Evolutionary conservation across 352 stramenopile genomes (phyloP).

Genomic region (Globisporangium irregulare): DNA sequence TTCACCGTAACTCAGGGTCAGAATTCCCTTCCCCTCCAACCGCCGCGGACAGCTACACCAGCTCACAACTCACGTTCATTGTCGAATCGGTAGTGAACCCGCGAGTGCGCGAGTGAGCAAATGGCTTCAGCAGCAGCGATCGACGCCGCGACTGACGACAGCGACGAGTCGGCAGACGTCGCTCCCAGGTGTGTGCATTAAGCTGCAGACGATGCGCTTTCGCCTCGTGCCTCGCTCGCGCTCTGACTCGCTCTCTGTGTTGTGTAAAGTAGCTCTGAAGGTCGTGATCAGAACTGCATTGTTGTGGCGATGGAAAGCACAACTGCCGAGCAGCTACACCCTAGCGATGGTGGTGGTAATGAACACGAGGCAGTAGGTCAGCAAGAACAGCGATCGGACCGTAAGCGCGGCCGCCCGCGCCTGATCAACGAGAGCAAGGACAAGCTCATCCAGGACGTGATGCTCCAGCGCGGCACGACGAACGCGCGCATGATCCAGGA

Average conservation of each 20-base stretch:
- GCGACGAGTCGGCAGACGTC: background rate
- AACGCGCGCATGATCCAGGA: conserved; percentile 27
- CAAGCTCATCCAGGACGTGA: conserved; percentile 16
- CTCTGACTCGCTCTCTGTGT: background rate
- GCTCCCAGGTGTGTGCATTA: background rate
- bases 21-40: conserved; percentile 3
- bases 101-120: background rate
- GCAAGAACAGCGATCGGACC: background rate
- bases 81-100: background rate
- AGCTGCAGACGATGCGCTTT: background rate
- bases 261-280: background rate
- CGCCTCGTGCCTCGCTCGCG: background rate
- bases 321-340: background rate
- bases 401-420: conserved; percentile 14
- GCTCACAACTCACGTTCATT: background rate
- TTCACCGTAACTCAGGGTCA: conserved; percentile 20
- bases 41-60: conserved; percentile 1
- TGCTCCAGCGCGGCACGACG: conserved; percentile 18
- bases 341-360: background rate
- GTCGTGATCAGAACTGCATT: background rate
- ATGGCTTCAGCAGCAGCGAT: background rate
- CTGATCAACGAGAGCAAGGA: conserved; percentile 16
- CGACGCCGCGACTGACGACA: background rate
- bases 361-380: background rate
- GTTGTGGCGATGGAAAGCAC: background rate